phyloP scores from a whole-genome alignment of 441 rosid genomes.

The Mallotus japonicus region DNA sequence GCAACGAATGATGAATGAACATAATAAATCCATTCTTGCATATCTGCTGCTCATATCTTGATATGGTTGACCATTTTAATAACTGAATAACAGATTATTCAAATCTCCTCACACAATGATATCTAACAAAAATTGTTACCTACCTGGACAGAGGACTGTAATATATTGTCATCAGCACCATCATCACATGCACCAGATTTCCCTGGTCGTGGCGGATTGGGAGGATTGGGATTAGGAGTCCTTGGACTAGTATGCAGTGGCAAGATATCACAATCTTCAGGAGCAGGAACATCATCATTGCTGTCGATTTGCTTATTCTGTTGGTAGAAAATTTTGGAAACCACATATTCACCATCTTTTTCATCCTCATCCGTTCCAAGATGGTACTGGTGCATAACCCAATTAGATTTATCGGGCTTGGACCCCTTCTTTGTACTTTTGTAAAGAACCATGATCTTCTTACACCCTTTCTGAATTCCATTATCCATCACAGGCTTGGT shows the following conservation, averaged over 20 bases:
- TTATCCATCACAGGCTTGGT: constrained; percentile 59
- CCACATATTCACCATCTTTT: constrained; percentile 66
- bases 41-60: too few species aligned
- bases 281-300: constrained; percentile 26
- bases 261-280: constrained; percentile 40
- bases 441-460: constrained; percentile 93
- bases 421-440: constrained; percentile 61
- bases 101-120: not conserved
- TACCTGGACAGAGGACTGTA: constrained; percentile 37
- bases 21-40: not conserved
- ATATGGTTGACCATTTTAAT: not conserved
- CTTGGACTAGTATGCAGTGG: constrained; percentile 47
- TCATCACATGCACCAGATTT: constrained; percentile 37
- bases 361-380: constrained; percentile 76
- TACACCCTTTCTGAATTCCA: constrained; percentile 72
- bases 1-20: not conserved
- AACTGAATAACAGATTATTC: not conserved
- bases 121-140: not conserved
- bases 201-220: constrained; percentile 50
- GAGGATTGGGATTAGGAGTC: constrained; percentile 65
- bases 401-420: constrained; percentile 69
- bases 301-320: constrained; percentile 48
- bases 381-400: constrained; percentile 96
- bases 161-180: constrained; percentile 32
- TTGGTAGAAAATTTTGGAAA: constrained; percentile 72